Base-by-base conservation (phyloP, 2,329 filamentous ascomycete species). In the Arachnomyces sp. region DNA sequence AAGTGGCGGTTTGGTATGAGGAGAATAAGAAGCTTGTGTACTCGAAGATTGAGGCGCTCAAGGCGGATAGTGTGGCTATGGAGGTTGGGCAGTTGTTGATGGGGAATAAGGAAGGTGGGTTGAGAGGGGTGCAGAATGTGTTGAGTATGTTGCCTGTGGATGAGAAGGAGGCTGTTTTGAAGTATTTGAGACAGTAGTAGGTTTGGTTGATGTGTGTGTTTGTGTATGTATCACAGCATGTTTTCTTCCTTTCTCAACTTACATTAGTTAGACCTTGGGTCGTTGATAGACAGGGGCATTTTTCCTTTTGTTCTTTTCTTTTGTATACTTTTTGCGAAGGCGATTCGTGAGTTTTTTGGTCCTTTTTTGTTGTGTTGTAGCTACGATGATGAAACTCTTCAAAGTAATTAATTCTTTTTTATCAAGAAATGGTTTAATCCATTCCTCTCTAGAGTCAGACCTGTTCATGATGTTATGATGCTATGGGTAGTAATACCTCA, bases 1-100 rank as follows among this genome's bases (percentile, higher is more conserved):
- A 80, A 51, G 92, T 95, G 18, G 86, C 89, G 3, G 76, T 82
- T 53, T 98, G 92, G 92, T 96, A 95, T 61, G 92, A 98, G 73
- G 82, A 90, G 69, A 92, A 96, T 70, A 76, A 86, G 59, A 86
- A 90, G 73, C 69, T 71, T 31, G 80, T 98, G 37, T 76, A 84
- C 47, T 77, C 83, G 47, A 94, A 92, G 77, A 79, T 96, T 18
- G 88, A 95, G 62, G 68, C 73, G 9, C 73, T 96, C 56, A 92
- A 87, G 76, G 75, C 77, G 4, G 86, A 95, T 45, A 75, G 78
- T 31, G 74, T 84, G 18, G 77, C 80, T 4, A 72, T 73, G 42
- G 80, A 86, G 54, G 77, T 87, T 52, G 82, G 86, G 6, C 75
- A 80, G 38, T 57, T 86, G 44, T 66, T 86, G 57, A 71, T 79